Percentiles rank a stretch among this genome's conserved stretches.
Evolutionary conservation across 148 eudicot species (phyloP).

Genomic region (Fagopyrum esculentum): DNA sequence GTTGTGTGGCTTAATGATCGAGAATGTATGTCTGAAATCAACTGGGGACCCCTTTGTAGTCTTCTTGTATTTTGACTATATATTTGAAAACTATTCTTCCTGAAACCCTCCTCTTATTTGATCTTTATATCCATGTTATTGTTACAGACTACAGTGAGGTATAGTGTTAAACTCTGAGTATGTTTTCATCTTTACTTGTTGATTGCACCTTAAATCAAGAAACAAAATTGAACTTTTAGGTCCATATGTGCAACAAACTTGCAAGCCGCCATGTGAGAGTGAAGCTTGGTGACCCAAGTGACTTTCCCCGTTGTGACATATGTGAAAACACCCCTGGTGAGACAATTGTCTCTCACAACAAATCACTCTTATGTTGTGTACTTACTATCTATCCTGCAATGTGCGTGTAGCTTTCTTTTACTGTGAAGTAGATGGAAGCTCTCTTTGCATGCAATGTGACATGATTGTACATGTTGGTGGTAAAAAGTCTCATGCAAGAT

Average conservation of each 20-base stretch:
- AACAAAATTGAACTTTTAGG: slow-evolving; percentile 26
- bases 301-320: slow-evolving; percentile 69
- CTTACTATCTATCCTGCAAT: background rate
- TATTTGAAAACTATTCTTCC: background rate
- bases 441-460: slow-evolving; percentile 85
- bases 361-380: background rate
- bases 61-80: background rate
- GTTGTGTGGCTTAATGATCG: background rate
- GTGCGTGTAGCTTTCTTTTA: slow-evolving; percentile 62
- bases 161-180: background rate
- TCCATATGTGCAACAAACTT: slow-evolving; percentile 79
- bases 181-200: background rate
- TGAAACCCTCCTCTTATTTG: background rate
- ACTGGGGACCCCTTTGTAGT: background rate
- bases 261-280: slow-evolving; percentile 82
- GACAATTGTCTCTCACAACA: background rate
- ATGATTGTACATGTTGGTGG: slow-evolving; percentile 81
- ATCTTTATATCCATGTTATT: background rate
- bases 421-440: slow-evolving; percentile 78
- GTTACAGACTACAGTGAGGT: background rate
- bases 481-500: slow-evolving; percentile 69
- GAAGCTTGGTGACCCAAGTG: slow-evolving; percentile 65
- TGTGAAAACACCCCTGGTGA: slow-evolving; percentile 83
- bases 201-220: background rate
- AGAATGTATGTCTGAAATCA: background rate